phyloP scores from a whole-genome alignment of 176 grass and related monocot species.

The Hsuehochloa calcarea region DNA sequence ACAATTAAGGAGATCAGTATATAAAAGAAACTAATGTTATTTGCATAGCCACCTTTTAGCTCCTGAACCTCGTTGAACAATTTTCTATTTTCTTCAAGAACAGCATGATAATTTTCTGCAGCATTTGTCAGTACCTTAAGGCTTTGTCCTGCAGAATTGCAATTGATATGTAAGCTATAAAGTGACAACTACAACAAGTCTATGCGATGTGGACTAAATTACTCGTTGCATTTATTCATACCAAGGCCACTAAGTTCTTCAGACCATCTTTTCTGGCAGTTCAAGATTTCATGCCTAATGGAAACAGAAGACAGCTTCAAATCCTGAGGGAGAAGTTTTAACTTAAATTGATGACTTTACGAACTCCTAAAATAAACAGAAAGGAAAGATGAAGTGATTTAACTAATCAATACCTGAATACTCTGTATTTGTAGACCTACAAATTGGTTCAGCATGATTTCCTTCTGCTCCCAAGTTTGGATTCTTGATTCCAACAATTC shows the following conservation, averaged over 20 bases:
- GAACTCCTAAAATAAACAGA: background rate
- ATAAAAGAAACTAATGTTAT: background rate
- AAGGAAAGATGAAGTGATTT: background rate
- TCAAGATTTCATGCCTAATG: slow-evolving; percentile 60
- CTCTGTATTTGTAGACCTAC: slow-evolving; percentile 42
- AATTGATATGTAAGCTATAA: slow-evolving; percentile 20
- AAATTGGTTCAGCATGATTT: slow-evolving; percentile 34
- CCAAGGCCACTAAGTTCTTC: slow-evolving; percentile 60
- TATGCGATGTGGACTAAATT: slow-evolving; percentile 8
- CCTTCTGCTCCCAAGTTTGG: slow-evolving; percentile 40
- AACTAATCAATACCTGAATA: slow-evolving; percentile 44
- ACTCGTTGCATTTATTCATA: slow-evolving; percentile 21
- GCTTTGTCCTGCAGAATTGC: slow-evolving; percentile 33
- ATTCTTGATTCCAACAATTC: slow-evolving; percentile 45
- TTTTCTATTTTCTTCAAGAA: slow-evolving; percentile 71
- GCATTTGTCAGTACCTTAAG: slow-evolving; percentile 48
- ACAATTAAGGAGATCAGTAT: background rate
- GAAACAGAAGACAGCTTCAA: slow-evolving; percentile 72
- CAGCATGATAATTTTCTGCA: slow-evolving; percentile 64
- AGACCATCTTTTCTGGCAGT: slow-evolving; percentile 55
- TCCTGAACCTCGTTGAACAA: slow-evolving; percentile 86
- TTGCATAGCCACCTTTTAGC: slow-evolving; percentile 68
- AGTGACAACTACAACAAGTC: slow-evolving; percentile 10
- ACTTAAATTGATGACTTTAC: slow-evolving; percentile 25
- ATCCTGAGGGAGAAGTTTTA: slow-evolving; percentile 55